Evolutionary conservation across 371 early-diverging fungal genomes (phyloP), one percentile per base, ranked within the genome.

Genomic region (Haplosporangium sp.): DNA sequence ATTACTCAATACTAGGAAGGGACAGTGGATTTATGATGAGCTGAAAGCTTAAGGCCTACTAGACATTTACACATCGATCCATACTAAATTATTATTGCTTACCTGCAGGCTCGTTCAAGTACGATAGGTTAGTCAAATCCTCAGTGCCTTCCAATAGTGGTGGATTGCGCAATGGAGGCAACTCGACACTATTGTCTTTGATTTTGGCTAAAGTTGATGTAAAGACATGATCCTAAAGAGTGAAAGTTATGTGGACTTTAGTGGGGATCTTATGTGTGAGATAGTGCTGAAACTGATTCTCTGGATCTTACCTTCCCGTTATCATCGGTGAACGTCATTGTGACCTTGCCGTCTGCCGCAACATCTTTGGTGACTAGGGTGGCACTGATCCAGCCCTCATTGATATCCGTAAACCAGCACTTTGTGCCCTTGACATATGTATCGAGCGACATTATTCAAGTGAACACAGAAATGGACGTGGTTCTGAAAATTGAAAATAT

Each of bases 131-230:
- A 1, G 98, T 95, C 82, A 97, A 84, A 84, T 96, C 98, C 84
- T 99, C 98, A 57, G 92, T 93, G 60, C 95, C 94, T 69, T 97
- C 97, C 64, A 95, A 84, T 58, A 89, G 84, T 0, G 95, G 95
- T 35, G 98, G 97, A 81, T 97, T 97, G 82, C 95, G 90, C 60
- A 97, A 85, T 19, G 96, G 96, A 13, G 96, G 97, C 48, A 97
- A 87, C 58, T 87, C 89, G 42, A 87, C 86, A 65, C 86, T 89
- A 71, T 92, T 92, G 67, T 76, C 91, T 62, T 88, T 84, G 19
- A 96, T 86, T 77, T 93, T 89, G 53, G 83, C 81, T 45, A 92
- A 76, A 11, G 94, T 92, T 39, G 92, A 88, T 67, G 92, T 91
- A 81, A 94, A 92, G 35, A 85, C 85, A 70, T 92, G 86, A 62